Percentiles rank a stretch among this genome's conserved stretches.
phyloP scores from a whole-genome alignment of 1,139 yeast genomes.

The Debaryomyces singareniensis region DNA sequence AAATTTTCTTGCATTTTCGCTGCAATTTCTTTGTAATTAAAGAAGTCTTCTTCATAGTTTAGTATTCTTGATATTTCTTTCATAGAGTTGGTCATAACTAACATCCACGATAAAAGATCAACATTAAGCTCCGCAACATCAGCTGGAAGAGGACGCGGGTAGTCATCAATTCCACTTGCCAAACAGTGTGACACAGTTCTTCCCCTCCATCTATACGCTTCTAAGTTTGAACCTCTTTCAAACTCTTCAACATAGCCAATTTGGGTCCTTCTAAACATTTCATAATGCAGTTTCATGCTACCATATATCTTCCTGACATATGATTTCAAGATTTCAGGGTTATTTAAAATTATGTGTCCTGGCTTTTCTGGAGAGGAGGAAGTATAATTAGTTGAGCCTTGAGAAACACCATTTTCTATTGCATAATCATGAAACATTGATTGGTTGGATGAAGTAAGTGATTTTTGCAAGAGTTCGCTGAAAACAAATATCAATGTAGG shows the following conservation, averaged over 20 bases:
- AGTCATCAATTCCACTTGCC: constrained; percentile 94
- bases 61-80: constrained; percentile 65
- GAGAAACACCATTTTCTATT: constrained; percentile 31
- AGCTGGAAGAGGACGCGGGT: constrained; percentile 79
- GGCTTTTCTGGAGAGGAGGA: constrained; percentile 14
- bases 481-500: constrained; percentile 86
- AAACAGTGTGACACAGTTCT: constrained; percentile 79
- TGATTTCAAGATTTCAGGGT: constrained; percentile 55
- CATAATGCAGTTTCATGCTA: constrained; percentile 66
- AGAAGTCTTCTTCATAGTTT: constrained; percentile 51
- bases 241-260: constrained; percentile 68
- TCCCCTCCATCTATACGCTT: constrained; percentile 91
- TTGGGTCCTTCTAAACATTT: constrained; percentile 83
- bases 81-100: constrained; percentile 83
- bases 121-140: constrained; percentile 89
- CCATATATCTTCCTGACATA: constrained; percentile 73
- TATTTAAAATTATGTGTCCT: constrained; percentile 49
- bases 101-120: constrained; percentile 89
- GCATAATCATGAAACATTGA: too few species aligned
- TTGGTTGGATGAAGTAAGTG: not conserved
- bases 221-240: constrained; percentile 54
- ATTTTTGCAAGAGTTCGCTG: constrained; percentile 47
- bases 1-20: constrained; percentile 54
- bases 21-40: constrained; percentile 46
- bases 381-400: constrained; percentile 7